These are phyloP conservation scores for Prototheca stagnorum DNA, from an alignment of 163 green algal species.

Conservation along the genomic window DNA sequence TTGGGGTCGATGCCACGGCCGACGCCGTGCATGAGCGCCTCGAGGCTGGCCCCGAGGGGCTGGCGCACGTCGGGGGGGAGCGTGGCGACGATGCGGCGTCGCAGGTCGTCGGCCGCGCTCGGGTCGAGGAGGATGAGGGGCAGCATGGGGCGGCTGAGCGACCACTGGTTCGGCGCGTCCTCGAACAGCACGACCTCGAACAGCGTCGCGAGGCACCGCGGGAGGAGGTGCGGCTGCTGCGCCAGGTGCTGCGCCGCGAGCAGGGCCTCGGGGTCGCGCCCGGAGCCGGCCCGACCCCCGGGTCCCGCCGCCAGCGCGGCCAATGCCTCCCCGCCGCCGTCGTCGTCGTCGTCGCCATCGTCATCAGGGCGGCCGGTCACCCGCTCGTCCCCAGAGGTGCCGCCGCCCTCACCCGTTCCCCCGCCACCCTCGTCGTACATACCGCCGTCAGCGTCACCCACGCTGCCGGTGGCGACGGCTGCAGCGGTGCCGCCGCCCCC, in stretches of 20 bases:
- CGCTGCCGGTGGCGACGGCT: no score
- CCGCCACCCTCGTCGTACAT: not conserved
- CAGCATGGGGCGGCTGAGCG: conserved; percentile 84
- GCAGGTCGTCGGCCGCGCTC: conserved; percentile 45
- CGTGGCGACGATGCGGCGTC: conserved; percentile 19
- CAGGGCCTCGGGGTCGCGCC: conserved; percentile 4
- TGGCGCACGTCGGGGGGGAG: conserved; percentile 53
- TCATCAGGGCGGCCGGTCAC: no score
- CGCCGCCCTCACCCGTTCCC: not conserved
- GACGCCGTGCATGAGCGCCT: conserved; percentile 88
- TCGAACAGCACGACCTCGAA: conserved; percentile 98
- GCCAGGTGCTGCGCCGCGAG: conserved; percentile 52
- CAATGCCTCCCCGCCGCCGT: conserved; percentile 19
- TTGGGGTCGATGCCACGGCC: conserved; percentile 74
- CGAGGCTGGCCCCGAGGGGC: conserved; percentile 59
- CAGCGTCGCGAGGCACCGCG: conserved; percentile 48
- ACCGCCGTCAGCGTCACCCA: not conserved
- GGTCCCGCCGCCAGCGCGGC: not conserved
- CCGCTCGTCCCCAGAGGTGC: no score
- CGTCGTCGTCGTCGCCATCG: conserved; percentile 22
- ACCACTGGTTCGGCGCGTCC: conserved; percentile 96
- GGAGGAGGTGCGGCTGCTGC: conserved; percentile 27
- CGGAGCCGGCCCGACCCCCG: not conserved
- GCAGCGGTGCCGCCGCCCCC: no score
- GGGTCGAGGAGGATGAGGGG: conserved; percentile 90